Percentiles rank a stretch among this genome's conserved stretches.
Conservation (phyloP, 176 grass and related monocot species). For the Raddia guianensis region DNA sequence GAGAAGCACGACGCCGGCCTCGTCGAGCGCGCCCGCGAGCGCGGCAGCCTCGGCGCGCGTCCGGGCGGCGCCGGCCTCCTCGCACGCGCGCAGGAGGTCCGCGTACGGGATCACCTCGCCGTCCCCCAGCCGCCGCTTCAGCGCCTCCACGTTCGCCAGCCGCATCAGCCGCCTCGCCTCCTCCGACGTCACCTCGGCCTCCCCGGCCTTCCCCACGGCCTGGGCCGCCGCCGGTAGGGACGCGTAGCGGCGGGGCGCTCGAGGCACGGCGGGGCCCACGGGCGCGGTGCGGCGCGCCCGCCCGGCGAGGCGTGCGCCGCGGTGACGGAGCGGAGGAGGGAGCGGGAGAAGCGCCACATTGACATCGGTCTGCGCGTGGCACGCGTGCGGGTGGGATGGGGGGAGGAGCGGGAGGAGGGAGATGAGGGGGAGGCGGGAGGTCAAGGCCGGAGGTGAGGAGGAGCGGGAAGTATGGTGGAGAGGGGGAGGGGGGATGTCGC, state of each 20-base stretch:
- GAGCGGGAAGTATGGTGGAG: conserved; percentile 33
- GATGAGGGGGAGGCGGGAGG: conserved; percentile 28
- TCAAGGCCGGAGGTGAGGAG: conserved; percentile 26
- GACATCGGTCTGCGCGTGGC: conserved; percentile 36
- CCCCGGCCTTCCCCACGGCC: conserved; percentile 11
- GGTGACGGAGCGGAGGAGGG: conserved; percentile 48
- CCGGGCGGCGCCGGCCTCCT: conserved; percentile 67
- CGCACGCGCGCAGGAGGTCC: conserved; percentile 77
- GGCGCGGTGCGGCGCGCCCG: not conserved
- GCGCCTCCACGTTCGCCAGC: conserved; percentile 77
- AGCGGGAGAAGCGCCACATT: conserved; percentile 67
- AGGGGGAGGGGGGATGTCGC: not conserved
- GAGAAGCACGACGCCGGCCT: conserved; percentile 86
- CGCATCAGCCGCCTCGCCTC: conserved; percentile 85
- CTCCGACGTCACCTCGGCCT: conserved; percentile 56
- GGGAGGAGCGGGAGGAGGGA: not conserved
- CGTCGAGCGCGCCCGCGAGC: conserved; percentile 78
- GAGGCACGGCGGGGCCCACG: not conserved
- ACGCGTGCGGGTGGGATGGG: not conserved
- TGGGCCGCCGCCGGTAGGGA: conserved; percentile 39
- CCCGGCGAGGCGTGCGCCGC: conserved; percentile 21
- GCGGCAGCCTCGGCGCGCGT: conserved; percentile 73
- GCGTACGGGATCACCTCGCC: conserved; percentile 76
- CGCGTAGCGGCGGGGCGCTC: conserved; percentile 30
- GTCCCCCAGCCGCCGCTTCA: conserved; percentile 72